These are phyloP conservation scores for Cordyceps militaris DNA, from an alignment of 2,329 filamentous ascomycete species.

Conservation along the genomic window DNA sequence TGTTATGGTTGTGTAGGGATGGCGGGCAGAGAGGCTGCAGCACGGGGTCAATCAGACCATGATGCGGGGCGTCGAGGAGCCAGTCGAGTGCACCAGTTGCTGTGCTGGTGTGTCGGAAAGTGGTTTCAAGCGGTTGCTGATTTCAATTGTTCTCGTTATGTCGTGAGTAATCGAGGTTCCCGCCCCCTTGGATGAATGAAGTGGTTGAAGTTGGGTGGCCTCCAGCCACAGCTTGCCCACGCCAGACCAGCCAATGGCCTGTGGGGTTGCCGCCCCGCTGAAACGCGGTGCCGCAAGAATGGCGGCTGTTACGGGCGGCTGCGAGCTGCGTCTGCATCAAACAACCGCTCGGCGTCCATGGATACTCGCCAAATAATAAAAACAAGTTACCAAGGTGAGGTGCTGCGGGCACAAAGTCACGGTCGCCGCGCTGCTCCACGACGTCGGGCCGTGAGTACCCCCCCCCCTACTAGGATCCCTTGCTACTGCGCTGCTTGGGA, in stretches of 20 bases:
- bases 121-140: not conserved
- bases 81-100: not conserved
- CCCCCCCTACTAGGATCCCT: slow-evolving; percentile 51
- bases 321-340: not conserved
- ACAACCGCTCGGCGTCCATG: slow-evolving; percentile 51
- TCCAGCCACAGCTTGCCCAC: not conserved
- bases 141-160: not conserved
- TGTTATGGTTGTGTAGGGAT: not conserved
- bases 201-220: not conserved
- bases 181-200: not conserved
- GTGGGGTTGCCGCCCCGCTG: not conserved
- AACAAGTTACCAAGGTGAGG: slow-evolving; percentile 9
- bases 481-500: slow-evolving; percentile 56
- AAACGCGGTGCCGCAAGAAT: no score
- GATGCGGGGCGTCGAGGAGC: slow-evolving; percentile 12
- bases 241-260: not conserved
- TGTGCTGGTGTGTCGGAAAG: not conserved
- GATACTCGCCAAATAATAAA: slow-evolving; percentile 46
- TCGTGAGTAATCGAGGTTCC: not conserved
- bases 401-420: slow-evolving; percentile 45
- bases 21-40: not conserved
- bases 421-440: slow-evolving; percentile 70
- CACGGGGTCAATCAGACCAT: slow-evolving; percentile 23
- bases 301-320: no score
- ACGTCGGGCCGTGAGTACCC: slow-evolving; percentile 84